Percentiles rank a stretch among this genome's conserved stretches.
Conservation (phyloP, 176 grass and related monocot genomes). For the Rhynchospora pubera region DNA sequence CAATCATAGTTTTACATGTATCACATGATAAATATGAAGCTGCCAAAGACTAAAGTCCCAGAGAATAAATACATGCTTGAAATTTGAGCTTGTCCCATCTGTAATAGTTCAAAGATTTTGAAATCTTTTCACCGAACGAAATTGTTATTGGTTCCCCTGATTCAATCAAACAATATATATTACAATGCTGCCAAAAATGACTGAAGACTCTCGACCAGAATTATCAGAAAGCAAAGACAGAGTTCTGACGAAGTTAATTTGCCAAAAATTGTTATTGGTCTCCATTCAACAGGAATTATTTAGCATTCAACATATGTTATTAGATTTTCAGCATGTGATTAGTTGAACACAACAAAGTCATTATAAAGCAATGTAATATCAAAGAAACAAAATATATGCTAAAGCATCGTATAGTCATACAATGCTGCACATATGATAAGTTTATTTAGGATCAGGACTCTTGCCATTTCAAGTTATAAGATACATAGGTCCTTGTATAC, state of each 20-base stretch:
- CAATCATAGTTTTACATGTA: not conserved
- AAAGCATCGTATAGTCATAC: no score
- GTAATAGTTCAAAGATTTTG: not conserved
- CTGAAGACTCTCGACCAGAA: not conserved
- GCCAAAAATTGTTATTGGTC: no score
- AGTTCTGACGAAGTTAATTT: not conserved
- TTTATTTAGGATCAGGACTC: no score
- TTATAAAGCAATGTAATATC: no score
- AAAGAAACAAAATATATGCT: no score
- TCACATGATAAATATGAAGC: not conserved
- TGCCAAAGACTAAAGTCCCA: not conserved
- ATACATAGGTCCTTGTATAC: no score
- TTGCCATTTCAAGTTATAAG: no score
- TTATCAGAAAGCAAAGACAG: not conserved
- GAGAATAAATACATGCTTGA: not conserved
- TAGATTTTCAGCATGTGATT: no score
- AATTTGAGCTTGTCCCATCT: not conserved
- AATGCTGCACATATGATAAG: no score
- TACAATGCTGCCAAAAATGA: not conserved
- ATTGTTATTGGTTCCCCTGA: not conserved
- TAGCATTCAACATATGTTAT: no score
- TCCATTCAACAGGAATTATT: no score
- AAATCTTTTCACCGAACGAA: not conserved
- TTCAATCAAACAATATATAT: not conserved
- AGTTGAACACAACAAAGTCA: no score